These are phyloP conservation scores for Didymosphaeria variabile DNA, from an alignment of 2,329 filamentous ascomycete species.

Conservation along the genomic window DNA sequence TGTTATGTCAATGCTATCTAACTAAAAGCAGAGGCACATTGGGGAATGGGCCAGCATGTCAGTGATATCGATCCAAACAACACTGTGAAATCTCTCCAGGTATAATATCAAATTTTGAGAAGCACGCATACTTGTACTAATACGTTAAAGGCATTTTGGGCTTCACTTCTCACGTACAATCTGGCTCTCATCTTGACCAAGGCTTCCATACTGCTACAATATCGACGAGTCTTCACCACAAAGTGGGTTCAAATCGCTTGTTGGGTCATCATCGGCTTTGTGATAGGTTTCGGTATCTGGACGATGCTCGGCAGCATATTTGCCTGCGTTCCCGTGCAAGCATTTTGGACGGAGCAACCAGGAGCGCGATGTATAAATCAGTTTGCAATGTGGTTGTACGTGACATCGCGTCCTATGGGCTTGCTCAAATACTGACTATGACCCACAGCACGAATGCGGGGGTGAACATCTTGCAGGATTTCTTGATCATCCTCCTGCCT, in stretches of 20 bases:
- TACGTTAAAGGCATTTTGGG: slow-evolving; percentile 39
- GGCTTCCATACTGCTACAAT: slow-evolving; percentile 44
- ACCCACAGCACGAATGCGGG: slow-evolving; percentile 30
- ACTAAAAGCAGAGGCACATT: slow-evolving; percentile 32
- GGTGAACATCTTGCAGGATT: slow-evolving; percentile 45
- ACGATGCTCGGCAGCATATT: slow-evolving; percentile 44
- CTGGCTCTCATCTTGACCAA: slow-evolving; percentile 45
- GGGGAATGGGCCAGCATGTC: slow-evolving; percentile 40
- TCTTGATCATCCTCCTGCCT: slow-evolving; percentile 45
- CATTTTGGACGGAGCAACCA: slow-evolving; percentile 44
- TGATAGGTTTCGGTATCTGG: slow-evolving; percentile 38
- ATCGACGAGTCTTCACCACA: slow-evolving; percentile 41
- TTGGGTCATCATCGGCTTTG: slow-evolving; percentile 34
- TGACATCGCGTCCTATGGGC: too few species aligned
- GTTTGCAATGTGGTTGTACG: slow-evolving; percentile 35
- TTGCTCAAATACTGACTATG: too few species aligned
- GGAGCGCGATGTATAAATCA: slow-evolving; percentile 42
- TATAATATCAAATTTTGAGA: slow-evolving; percentile 14
- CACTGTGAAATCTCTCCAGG: slow-evolving; percentile 33
- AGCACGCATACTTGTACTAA: background rate
- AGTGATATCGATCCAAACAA: slow-evolving; percentile 17
- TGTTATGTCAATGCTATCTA: too few species aligned
- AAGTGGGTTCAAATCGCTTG: slow-evolving; percentile 35
- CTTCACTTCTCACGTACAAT: slow-evolving; percentile 43
- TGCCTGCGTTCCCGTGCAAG: slow-evolving; percentile 39